A percentile compares a stretch with the other conserved stretches of the same genome.
Conservation (phyloP, 768 basidiomycete genomes). For the Harrya chromipes region DNA sequence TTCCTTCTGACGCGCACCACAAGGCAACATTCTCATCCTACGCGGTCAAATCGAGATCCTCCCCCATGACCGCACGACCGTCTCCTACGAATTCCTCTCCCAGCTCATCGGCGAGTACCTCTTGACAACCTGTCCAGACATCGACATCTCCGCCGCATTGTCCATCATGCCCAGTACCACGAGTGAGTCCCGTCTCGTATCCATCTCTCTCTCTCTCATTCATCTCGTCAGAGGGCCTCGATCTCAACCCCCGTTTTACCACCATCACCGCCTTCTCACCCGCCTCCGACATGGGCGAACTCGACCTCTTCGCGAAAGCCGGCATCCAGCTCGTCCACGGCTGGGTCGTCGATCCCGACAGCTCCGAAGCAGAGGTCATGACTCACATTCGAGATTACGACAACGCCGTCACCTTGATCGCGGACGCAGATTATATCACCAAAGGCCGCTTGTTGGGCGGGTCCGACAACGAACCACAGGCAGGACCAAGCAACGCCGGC, state of each 20-base stretch:
- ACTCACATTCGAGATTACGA: constrained; percentile 65
- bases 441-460: constrained; percentile 55
- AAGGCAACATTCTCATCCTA: constrained; percentile 83
- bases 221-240: constrained; percentile 66
- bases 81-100: constrained; percentile 83
- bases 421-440: constrained; percentile 74
- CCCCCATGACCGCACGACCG: constrained; percentile 60
- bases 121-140: constrained; percentile 46
- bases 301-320: constrained; percentile 81
- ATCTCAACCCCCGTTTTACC: constrained; percentile 84
- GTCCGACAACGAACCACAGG: constrained; percentile 28
- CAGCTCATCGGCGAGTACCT: constrained; percentile 83
- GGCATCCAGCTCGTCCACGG: constrained; percentile 84
- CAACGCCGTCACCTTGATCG: constrained; percentile 67
- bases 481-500: constrained; percentile 20
- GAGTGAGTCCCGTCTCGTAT: constrained; percentile 44
- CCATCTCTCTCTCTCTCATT: not conserved
- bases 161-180: constrained; percentile 58
- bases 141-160: constrained; percentile 32
- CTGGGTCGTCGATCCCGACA: constrained; percentile 54
- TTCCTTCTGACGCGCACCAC: not conserved
- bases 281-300: constrained; percentile 63
- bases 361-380: constrained; percentile 55
- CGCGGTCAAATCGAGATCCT: constrained; percentile 77
- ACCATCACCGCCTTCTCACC: constrained; percentile 66